Base-by-base conservation (phyloP, 805 yeast genomes). In the Candida fluviatilis region DNA sequence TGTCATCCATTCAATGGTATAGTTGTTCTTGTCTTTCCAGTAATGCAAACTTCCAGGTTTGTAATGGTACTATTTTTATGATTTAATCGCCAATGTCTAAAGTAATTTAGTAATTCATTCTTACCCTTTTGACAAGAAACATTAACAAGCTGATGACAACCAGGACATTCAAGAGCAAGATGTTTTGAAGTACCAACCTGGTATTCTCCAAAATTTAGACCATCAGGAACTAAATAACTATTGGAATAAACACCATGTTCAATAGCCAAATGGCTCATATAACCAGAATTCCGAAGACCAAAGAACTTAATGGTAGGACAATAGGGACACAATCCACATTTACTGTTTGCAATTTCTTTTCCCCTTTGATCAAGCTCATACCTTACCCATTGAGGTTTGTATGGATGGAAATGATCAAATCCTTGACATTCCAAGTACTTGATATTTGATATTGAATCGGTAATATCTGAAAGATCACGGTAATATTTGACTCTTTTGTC, bases 231-330 rank as follows among this genome's bases (percentile, higher is more conserved):
- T 14, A 56, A 45, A 33, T 46, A 54, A 23, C 57, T 58, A 41
- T 58, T 58, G 30, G 64, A 57, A 24, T 51, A 54, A 5, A 62
- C 50, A 4, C 67, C 67, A 43, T 62, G 67, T 38, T 58, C 63
- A 31, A 57, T 46, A 4, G 66, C 57, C 43, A 62, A 44, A 40
- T 61, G 67, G 4, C 63, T 54, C 5, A 60, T 50, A 38, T 61
- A 62, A 31, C 57, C 53, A 5, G 62, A 55, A 46, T 62, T 61
- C 38, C 60, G 60, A 43, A 57, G 53, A 2, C 64, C 62, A 16
- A 55, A 46, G 37, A 62, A 61, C 39, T 52, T 51, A 14, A 61
- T 53, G 14, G 41, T 38, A 14, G 52, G 53, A 34, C 66, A 62
- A 38, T 57, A 62, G 1, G 64, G 55, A 47, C 66, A 62, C 39